These are phyloP conservation scores for Xylaria grammica DNA, from an alignment of 495 filamentous ascomycete species.

Conservation along the genomic window DNA sequence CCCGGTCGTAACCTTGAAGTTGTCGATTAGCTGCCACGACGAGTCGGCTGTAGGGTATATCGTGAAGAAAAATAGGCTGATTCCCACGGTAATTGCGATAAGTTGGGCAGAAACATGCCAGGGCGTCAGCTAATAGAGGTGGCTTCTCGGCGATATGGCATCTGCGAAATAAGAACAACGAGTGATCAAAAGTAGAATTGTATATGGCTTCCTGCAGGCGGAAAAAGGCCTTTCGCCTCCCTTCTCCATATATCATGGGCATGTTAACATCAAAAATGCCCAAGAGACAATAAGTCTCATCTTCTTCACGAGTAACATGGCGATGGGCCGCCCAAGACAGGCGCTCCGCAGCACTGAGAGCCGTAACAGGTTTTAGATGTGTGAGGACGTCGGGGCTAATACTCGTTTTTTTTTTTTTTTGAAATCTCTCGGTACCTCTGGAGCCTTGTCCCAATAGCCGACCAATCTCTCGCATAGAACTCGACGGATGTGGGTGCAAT, in stretches of 20 bases:
- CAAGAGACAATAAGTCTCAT: conserved; percentile 37
- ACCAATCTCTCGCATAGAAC: conserved; percentile 36
- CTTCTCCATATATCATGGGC: conserved; percentile 41
- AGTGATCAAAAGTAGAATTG: conserved; percentile 33
- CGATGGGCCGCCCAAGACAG: conserved; percentile 39
- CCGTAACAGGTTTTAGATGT: not conserved
- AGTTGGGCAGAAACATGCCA: not conserved
- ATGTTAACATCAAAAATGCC: conserved; percentile 40
- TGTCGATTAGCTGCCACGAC: not conserved
- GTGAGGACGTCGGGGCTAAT: conserved; percentile 4
- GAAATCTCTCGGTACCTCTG: not conserved
- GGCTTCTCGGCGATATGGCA: not conserved
- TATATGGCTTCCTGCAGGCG: conserved; percentile 40
- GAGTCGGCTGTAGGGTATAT: not conserved
- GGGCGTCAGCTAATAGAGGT: not conserved
- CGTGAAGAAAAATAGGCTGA: not conserved
- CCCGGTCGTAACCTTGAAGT: not conserved
- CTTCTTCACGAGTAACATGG: conserved; percentile 31
- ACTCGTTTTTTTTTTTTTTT: not conserved
- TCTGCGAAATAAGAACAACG: not conserved
- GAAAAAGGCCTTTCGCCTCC: conserved; percentile 30
- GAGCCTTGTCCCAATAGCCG: not conserved
- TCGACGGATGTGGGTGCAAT: conserved; percentile 25
- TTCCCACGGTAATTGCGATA: not conserved
- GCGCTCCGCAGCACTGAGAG: conserved; percentile 22